phyloP scores from a whole-genome alignment of 192 early-diverging fungal species.

The Entomortierella lignicola region DNA sequence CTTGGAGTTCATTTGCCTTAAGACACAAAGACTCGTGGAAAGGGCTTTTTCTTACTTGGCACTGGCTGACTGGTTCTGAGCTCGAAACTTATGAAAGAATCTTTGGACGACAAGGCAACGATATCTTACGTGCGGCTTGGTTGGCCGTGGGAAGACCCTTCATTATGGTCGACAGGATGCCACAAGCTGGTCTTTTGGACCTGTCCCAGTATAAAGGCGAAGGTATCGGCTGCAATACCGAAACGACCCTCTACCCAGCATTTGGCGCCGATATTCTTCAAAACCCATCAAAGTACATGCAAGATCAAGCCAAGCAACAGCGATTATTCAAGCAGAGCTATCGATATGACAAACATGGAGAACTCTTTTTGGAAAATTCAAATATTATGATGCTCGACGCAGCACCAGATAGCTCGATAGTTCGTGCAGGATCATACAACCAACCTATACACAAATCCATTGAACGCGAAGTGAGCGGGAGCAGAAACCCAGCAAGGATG shows the following conservation, averaged over 20 bases:
- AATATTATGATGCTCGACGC: constrained; percentile 45
- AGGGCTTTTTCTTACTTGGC: constrained; percentile 46
- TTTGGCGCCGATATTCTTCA: constrained; percentile 13
- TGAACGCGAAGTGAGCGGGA: neutral
- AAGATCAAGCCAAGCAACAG: constrained; percentile 8
- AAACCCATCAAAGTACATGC: constrained; percentile 3
- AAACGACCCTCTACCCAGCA: constrained; percentile 25
- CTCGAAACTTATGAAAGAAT: constrained; percentile 14
- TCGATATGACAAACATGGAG: constrained; percentile 18
- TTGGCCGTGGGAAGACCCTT: constrained; percentile 26
- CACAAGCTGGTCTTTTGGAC: constrained; percentile 37
- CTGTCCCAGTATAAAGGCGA: constrained; percentile 38
- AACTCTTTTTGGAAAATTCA: constrained; percentile 24
- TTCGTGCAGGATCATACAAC: constrained; percentile 26
- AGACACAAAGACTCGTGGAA: constrained; percentile 51
- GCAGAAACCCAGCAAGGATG: constrained; percentile 18
- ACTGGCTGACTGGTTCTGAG: constrained; percentile 30
- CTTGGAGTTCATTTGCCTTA: constrained; percentile 37
- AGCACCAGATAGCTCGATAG: constrained; percentile 3
- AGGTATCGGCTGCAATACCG: constrained; percentile 35
- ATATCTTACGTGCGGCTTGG: constrained; percentile 38
- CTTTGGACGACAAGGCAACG: constrained; percentile 29
- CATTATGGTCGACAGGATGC: constrained; percentile 33
- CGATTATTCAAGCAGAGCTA: constrained; percentile 26
- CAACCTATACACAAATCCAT: constrained; percentile 20